Conservation (phyloP, 176 grass and related monocot species). For the Melocanna baccifera region DNA sequence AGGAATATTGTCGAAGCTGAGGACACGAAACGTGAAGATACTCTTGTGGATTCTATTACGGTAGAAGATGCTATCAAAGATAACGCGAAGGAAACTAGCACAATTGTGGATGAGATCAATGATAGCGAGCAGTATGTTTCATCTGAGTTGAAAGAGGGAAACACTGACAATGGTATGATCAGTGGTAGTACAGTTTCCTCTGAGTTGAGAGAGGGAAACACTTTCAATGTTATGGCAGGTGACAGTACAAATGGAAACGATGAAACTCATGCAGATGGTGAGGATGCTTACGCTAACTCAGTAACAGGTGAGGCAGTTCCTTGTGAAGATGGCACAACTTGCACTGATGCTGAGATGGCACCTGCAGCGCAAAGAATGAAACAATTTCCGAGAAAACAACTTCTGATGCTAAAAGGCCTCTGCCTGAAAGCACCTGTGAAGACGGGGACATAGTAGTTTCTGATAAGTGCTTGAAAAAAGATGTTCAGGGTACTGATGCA, state of each 20-base stretch:
- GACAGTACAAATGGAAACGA: neutral
- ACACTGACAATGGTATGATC: neutral
- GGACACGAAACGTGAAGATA: slow-evolving; percentile 4
- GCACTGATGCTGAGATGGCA: slow-evolving; percentile 24
- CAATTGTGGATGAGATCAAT: neutral
- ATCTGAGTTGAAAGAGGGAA: neutral
- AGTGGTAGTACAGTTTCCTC: neutral
- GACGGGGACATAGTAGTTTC: neutral
- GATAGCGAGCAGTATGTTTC: slow-evolving; percentile 8
- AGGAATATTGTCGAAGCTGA: neutral
- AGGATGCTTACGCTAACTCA: neutral
- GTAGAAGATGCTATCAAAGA: slow-evolving; percentile 13
- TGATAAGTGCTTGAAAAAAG: slow-evolving; percentile 32
- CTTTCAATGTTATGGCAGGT: neutral
- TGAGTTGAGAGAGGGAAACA: slow-evolving; percentile 5
- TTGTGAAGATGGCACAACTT: slow-evolving; percentile 1
- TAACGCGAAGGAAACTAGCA: neutral
- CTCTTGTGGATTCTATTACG: neutral
- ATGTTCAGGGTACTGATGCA: neutral
- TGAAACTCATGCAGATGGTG: neutral
- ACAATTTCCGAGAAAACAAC: neutral
- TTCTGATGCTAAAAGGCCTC: slow-evolving; percentile 17
- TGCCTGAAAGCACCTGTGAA: neutral
- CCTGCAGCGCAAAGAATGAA: neutral
- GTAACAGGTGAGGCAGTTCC: neutral